phyloP scores from a whole-genome alignment of 2,329 filamentous ascomycete genomes.

The Aphanoascus verrucosus region DNA sequence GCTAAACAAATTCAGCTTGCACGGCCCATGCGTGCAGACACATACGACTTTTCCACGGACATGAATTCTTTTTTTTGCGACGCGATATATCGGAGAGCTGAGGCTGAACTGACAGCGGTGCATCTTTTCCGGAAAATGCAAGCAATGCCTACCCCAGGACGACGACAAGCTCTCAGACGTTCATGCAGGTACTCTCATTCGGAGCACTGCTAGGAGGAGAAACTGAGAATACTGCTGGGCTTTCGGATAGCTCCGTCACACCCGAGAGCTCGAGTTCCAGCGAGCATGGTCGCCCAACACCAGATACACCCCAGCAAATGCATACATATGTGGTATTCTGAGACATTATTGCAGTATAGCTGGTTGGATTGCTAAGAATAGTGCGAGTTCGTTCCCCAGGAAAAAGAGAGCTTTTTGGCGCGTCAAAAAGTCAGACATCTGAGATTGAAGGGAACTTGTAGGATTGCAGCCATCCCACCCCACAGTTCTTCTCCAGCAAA shows the following conservation, averaged over 20 bases:
- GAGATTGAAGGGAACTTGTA: slow-evolving; percentile 2
- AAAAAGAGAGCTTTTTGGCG: neutral
- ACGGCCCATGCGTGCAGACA: neutral
- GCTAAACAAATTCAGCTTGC: neutral
- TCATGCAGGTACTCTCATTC: neutral
- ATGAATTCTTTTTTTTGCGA: neutral
- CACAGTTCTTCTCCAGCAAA: neutral
- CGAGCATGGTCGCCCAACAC: too few relatives aligned
- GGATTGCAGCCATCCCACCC: neutral
- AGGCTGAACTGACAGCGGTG: neutral
- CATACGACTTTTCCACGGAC: neutral
- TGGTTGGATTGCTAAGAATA: slow-evolving; percentile 1
- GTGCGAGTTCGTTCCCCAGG: neutral
- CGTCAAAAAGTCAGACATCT: neutral
- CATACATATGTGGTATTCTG: slow-evolving; percentile 1
- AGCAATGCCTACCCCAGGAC: neutral
- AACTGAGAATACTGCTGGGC: neutral
- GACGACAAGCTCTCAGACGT: neutral
- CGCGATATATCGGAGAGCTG: neutral
- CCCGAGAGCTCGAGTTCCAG: neutral
- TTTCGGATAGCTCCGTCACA: neutral
- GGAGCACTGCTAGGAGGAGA: neutral
- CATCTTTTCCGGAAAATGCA: neutral
- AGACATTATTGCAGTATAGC: neutral
- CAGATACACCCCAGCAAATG: neutral